Conservation (phyloP, 208 protist genomes). For the Tritrichomonas foetus region DNA sequence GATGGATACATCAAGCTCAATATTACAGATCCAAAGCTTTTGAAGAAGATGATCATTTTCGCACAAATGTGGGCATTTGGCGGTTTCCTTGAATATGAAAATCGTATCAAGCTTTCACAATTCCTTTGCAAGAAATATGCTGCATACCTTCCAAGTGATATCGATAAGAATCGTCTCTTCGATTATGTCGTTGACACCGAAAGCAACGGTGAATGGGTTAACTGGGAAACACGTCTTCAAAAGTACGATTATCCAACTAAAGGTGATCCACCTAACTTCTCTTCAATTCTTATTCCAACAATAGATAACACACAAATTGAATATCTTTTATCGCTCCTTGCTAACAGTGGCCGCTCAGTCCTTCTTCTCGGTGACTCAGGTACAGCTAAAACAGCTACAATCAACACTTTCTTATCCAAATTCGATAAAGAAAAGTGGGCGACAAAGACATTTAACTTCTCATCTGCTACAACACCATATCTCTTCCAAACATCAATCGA, state of each 20-base stretch:
- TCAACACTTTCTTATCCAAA: constrained; percentile 57
- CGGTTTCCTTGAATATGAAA: constrained; percentile 78
- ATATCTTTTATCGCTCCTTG: constrained; percentile 70
- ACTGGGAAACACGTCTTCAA: not conserved
- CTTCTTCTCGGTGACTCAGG: constrained; percentile 69
- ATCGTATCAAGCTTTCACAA: constrained; percentile 76
- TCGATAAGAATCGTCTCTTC: constrained; percentile 71
- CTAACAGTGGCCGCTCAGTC: constrained; percentile 48
- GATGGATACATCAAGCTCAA: not conserved
- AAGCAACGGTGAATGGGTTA: constrained; percentile 52
- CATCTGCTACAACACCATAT: constrained; percentile 65
- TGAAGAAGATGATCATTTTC: constrained; percentile 85
- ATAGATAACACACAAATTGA: constrained; percentile 84
- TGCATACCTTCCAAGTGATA: constrained; percentile 49
- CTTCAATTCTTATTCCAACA: constrained; percentile 86
- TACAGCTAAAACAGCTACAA: constrained; percentile 70
- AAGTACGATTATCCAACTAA: not conserved
- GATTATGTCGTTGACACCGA: constrained; percentile 82
- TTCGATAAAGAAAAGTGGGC: constrained; percentile 54
- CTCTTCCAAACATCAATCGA: constrained; percentile 67
- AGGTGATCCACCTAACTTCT: constrained; percentile 72
- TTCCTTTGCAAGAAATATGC: constrained; percentile 65
- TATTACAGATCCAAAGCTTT: not conserved
- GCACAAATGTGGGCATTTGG: constrained; percentile 79
- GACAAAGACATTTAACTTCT: constrained; percentile 68